Evolutionary conservation across 2,329 filamentous ascomycete species (phyloP), one percentile per base, ranked within the genome.

Genomic region (Pseudocercospora pini-densiflorae): DNA sequence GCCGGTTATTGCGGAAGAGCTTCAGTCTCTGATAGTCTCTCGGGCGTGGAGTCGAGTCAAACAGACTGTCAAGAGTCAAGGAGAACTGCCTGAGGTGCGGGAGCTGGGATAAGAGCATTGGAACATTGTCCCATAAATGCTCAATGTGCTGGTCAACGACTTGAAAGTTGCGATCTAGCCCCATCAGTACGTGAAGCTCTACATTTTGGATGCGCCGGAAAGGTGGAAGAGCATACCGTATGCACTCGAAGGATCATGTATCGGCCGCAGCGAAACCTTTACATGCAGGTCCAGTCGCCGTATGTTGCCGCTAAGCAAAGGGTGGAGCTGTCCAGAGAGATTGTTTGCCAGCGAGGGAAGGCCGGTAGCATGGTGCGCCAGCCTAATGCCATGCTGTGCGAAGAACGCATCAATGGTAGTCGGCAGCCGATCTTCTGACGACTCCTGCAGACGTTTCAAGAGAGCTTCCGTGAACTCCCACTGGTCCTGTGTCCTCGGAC

Each of bases 31-130:
- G 58, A 14, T 61, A 65, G 54, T 66, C 64, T 51, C 64, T 54
- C 21, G 64, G 64, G 36, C 64, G 64, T 8, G 64, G 64, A n/a
- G 59, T 60, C 29, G 61, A 36, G 29, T 66, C 64, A 8, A 66
- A 66, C 1, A 66, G 53, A 33, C 59, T 66, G 31, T 66, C 64
- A n/a, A 62, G 31, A 3, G 61, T 60, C 10, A 66, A 29, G 23
- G 45, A 58, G 14, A 66, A 55, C 7, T 45, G 58, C 24, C 54
- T 55, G 19, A 66, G 54, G 21, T 45, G 51, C 21, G 59, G 64
- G 7, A 66, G 43, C 36, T 62, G 59, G 9, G 29, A 19, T 3
- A 62, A 19, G 45, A 66, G 45, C 27, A 21, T 43, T 2, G 64
- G 59, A 2, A 66, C 3, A 10, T 51, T 23, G n/a, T 43, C 51